Evolutionary conservation across 1,139 yeast species (phyloP), one percentile per base, ranked within the genome.

Genomic region (Debaryomyces subglobosus): DNA sequence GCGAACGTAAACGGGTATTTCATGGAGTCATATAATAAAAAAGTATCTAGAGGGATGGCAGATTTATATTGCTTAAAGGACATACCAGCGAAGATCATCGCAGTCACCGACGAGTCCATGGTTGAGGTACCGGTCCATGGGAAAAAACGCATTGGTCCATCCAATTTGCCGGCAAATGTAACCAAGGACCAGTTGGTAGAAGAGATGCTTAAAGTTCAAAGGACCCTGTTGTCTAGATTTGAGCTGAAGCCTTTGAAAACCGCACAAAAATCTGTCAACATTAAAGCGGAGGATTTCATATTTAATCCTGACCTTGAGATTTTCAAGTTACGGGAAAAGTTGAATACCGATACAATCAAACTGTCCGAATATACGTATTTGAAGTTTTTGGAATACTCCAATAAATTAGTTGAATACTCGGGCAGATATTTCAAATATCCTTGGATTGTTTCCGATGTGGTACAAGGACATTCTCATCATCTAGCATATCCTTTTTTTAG

Each of bases 401-500:
- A 65, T 49, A 49, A 52, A 43, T 44, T 61, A 23, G 76, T 67
- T 7, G 74, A 71, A 43, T 47, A 53, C 30, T 59, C 73, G 10
- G 74, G 67, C 46, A 46, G 63, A 21, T 74, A 67, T 55, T 78
- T 77, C 64, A 74, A 77, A 46, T 77, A 75, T 56, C 81, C 82
- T 6, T 71, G 75, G 72, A 69, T 78, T 33, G 58, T 63, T 47
- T 61, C 70, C 38, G 82, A 78, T 57, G 55, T 70, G 3, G 57
- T 71, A 24, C 67, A 62, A 20, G 79, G 79, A 0, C 72, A 74
- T 48, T 59, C 77, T 7, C 81, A 77, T 56, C 82, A 78, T 57
- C 66, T 75, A 44, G 74, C 76, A 32, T 74, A 73, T 53, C 81
- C 81, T 12, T 78, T 77, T 57, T 67, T 77, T 59, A 72, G 72